These are phyloP conservation scores for Fistulifera solaris DNA, from an alignment of 108 stramenopile genomes.

Conservation along the genomic window DNA sequence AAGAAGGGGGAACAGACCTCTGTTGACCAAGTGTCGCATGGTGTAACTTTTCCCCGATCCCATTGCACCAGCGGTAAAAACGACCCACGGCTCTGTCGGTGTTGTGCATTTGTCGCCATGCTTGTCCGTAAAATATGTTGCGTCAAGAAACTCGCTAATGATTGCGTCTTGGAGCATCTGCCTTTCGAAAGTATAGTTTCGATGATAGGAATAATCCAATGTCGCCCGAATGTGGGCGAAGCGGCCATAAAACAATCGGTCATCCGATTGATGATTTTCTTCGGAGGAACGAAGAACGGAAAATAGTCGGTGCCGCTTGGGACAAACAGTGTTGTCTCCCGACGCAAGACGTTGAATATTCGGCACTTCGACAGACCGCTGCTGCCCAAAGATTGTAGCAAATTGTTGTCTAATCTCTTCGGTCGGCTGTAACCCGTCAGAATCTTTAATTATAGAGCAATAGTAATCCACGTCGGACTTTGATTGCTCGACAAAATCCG, in stretches of 20 bases:
- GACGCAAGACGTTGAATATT: not conserved
- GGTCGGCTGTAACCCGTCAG: too few relatives aligned
- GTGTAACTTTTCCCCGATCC: constrained; percentile 77
- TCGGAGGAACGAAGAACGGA: constrained; percentile 31
- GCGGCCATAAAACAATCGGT: constrained; percentile 40
- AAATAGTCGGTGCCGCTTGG: constrained; percentile 10
- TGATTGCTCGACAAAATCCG: too few relatives aligned
- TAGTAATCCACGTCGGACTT: too few relatives aligned
- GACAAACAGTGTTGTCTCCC: constrained; percentile 4
- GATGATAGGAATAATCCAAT: constrained; percentile 59
- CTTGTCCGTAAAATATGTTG: constrained; percentile 44
- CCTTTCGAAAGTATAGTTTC: constrained; percentile 53
- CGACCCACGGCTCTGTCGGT: constrained; percentile 80
- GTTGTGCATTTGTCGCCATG: constrained; percentile 62
- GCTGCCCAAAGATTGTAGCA: too few relatives aligned
- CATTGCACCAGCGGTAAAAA: constrained; percentile 91
- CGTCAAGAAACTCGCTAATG: constrained; percentile 41
- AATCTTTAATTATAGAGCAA: too few relatives aligned
- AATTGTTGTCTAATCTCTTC: too few relatives aligned
- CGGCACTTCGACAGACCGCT: too few relatives aligned
- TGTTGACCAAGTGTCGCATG: constrained; percentile 47
- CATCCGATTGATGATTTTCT: constrained; percentile 34
- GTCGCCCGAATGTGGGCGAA: constrained; percentile 50
- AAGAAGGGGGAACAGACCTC: constrained; percentile 63
- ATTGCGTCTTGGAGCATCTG: constrained; percentile 66